Evolutionary conservation across 345 rosid species (phyloP).

Genomic region (Draba incana): DNA sequence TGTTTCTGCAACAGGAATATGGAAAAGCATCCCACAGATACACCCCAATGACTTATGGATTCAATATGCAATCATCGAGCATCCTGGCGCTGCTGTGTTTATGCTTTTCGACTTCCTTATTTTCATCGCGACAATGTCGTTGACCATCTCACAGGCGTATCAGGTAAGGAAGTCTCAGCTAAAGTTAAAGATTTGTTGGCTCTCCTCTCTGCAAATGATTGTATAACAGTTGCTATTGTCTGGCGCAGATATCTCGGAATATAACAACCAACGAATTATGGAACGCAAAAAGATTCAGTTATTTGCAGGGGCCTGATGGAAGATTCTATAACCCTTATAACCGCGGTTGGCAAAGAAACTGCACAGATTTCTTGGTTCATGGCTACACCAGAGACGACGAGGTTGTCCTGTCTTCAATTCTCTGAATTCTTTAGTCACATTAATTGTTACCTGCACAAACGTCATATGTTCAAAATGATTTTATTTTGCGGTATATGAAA

Average conservation of each 20-base stretch:
- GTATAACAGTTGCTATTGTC: slow-evolving; percentile 15
- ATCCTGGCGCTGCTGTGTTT: slow-evolving; percentile 71
- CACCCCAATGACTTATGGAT: slow-evolving; percentile 59
- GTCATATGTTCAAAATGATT: too few species aligned
- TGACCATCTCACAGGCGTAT: slow-evolving; percentile 66
- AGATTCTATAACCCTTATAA: slow-evolving; percentile 85
- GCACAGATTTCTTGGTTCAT: slow-evolving; percentile 69
- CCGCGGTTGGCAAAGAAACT: slow-evolving; percentile 87
- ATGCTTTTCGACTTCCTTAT: slow-evolving; percentile 57
- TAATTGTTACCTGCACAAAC: slow-evolving; percentile 5
- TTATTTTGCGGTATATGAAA: background rate
- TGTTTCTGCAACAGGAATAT: slow-evolving; percentile 60
- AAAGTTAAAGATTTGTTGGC: background rate
- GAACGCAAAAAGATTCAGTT: slow-evolving; percentile 68
- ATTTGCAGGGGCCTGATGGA: slow-evolving; percentile 83
- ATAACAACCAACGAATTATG: slow-evolving; percentile 90
- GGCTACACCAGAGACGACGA: slow-evolving; percentile 78
- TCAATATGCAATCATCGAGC: slow-evolving; percentile 58
- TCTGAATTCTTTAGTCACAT: slow-evolving; percentile 45
- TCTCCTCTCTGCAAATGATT: slow-evolving; percentile 10
- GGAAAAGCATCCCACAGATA: slow-evolving; percentile 51
- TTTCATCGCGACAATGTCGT: slow-evolving; percentile 59
- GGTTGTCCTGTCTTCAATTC: slow-evolving; percentile 72
- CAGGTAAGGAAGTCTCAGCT: slow-evolving; percentile 56
- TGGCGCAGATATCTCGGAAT: slow-evolving; percentile 78